Conservation (phyloP, 306 rosid species). For the Sicyos baderoa region DNA sequence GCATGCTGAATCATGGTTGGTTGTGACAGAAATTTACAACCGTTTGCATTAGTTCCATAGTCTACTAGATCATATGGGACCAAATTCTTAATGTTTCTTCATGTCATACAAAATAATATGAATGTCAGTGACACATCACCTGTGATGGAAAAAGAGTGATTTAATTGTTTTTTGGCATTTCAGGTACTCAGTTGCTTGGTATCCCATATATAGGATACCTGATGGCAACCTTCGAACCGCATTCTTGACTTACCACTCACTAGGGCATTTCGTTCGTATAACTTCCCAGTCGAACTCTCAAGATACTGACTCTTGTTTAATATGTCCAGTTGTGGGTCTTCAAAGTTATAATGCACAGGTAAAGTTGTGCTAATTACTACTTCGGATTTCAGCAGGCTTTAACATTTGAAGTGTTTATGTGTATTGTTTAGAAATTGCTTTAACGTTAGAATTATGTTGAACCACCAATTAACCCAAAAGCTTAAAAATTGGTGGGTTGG, state of each 20-base stretch:
- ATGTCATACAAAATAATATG: background rate
- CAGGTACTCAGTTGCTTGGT: constrained; percentile 96
- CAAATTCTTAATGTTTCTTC: background rate
- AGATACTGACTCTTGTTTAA: constrained; percentile 33
- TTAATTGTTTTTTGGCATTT: constrained; percentile 25
- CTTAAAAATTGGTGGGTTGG: too few species aligned
- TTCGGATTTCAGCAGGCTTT: background rate
- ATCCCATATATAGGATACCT: constrained; percentile 89
- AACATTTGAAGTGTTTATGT: background rate
- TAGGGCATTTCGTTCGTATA: constrained; percentile 56
- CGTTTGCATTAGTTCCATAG: background rate
- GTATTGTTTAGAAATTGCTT: background rate
- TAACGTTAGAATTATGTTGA: too few species aligned
- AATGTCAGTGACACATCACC: constrained; percentile 9
- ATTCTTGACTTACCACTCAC: constrained; percentile 80
- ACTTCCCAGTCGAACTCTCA: constrained; percentile 28
- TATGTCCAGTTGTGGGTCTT: constrained; percentile 77
- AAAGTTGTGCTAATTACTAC: background rate
- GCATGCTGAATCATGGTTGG: constrained; percentile 74
- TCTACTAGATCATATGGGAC: background rate
- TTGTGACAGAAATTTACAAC: constrained; percentile 3
- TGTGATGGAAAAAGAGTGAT: constrained; percentile 22
- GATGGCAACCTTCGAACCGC: constrained; percentile 70
- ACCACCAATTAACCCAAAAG: too few species aligned
- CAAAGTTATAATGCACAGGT: constrained; percentile 84